Evolutionary conservation across 805 yeast genomes (phyloP).

Genomic region (Yamadazyma insecticola): DNA sequence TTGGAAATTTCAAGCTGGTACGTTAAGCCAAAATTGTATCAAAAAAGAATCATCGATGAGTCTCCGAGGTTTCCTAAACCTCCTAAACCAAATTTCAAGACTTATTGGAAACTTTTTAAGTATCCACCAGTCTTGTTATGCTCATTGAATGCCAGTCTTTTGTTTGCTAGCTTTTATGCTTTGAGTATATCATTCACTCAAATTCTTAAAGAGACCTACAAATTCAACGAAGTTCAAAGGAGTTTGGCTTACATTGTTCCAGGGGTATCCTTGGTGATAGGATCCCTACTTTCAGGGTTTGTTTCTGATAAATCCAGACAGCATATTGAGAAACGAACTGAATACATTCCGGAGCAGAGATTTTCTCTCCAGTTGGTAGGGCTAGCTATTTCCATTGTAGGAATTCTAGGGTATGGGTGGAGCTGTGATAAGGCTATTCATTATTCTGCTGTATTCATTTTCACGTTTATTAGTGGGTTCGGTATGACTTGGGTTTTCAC

Average conservation of each 20-base stretch:
- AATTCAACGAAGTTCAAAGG: slow-evolving; percentile 27
- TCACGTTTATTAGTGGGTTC: slow-evolving; percentile 39
- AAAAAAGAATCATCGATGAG: slow-evolving; percentile 17
- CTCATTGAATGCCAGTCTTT: slow-evolving; percentile 43
- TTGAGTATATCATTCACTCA: slow-evolving; percentile 47
- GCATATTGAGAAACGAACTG: slow-evolving; percentile 20
- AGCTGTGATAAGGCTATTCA: slow-evolving; percentile 32
- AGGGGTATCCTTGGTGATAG: slow-evolving; percentile 44
- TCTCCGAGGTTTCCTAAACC: slow-evolving; percentile 40
- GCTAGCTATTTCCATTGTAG: slow-evolving; percentile 35
- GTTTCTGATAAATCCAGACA: slow-evolving; percentile 33
- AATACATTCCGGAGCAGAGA: slow-evolving; percentile 43
- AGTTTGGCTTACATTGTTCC: slow-evolving; percentile 51
- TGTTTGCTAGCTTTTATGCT: slow-evolving; percentile 54
- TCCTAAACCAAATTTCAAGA: slow-evolving; percentile 38
- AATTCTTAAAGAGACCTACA: slow-evolving; percentile 33
- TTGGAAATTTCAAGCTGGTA: slow-evolving; percentile 15
- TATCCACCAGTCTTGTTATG: slow-evolving; percentile 43
- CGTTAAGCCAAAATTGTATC: slow-evolving; percentile 23
- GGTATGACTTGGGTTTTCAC: slow-evolving; percentile 56
- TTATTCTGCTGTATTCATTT: slow-evolving; percentile 13
- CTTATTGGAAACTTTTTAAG: slow-evolving; percentile 32
- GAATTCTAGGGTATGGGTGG: slow-evolving; percentile 53
- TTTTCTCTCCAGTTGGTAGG: slow-evolving; percentile 43
- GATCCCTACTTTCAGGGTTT: slow-evolving; percentile 47